Conservation (phyloP, 2,329 filamentous ascomycete genomes). For the Venturia oleaginea region DNA sequence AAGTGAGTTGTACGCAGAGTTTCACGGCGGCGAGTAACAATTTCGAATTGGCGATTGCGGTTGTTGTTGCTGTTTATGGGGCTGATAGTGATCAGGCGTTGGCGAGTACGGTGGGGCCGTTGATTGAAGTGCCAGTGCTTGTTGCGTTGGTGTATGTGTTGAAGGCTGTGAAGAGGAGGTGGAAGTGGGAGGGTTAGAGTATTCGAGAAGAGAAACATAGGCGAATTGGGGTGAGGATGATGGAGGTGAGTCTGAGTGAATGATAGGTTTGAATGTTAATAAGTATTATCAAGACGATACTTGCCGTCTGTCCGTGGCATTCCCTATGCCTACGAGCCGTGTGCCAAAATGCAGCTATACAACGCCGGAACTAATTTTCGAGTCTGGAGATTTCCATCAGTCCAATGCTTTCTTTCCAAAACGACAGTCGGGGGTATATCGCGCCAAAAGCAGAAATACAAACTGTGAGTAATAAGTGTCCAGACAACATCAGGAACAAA, state of each 20-base stretch:
- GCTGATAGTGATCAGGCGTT: slow-evolving; percentile 70
- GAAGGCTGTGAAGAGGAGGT: slow-evolving; percentile 47
- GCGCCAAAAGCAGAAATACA: slow-evolving; percentile 3
- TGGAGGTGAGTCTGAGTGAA: neutral
- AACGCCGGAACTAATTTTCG: neutral
- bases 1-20: slow-evolving; percentile 63
- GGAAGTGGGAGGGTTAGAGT: slow-evolving; percentile 39
- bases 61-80: slow-evolving; percentile 74
- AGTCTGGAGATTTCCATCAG: neutral
- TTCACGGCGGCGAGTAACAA: slow-evolving; percentile 91
- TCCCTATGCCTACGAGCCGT: neutral
- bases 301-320: neutral
- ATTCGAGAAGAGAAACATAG: neutral
- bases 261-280: neutral
- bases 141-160: slow-evolving; percentile 68
- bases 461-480: neutral
- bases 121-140: slow-evolving; percentile 80
- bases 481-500: neutral
- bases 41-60: slow-evolving; percentile 84
- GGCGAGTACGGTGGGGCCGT: slow-evolving; percentile 71
- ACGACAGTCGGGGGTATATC: slow-evolving; percentile 6
- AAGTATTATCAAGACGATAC: neutral
- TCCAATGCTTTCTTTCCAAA: slow-evolving; percentile 1
- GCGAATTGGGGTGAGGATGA: neutral
- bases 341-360: neutral